These are phyloP conservation scores for Lophiotrema nucula DNA, from an alignment of 495 filamentous ascomycete species.

Conservation along the genomic window DNA sequence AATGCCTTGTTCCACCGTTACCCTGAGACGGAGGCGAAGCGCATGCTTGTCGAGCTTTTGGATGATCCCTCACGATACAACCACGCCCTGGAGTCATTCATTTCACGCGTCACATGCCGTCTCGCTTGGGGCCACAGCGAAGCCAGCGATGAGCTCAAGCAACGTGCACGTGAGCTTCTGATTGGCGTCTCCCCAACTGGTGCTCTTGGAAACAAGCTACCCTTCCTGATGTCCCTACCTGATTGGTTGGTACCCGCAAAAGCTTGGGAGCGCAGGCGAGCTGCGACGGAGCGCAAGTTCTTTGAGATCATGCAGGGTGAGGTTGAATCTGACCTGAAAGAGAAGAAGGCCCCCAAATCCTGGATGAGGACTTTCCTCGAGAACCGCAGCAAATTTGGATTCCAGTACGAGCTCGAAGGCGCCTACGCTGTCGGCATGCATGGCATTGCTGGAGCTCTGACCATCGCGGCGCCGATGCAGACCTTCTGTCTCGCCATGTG, in stretches of 20 bases:
- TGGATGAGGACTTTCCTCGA: slow-evolving; percentile 42
- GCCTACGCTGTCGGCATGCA: slow-evolving; percentile 44
- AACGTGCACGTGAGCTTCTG: slow-evolving; percentile 58
- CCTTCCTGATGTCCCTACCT: slow-evolving; percentile 40
- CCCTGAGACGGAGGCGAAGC: slow-evolving; percentile 54
- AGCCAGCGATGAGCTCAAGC: slow-evolving; percentile 48
- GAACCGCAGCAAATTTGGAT: slow-evolving; percentile 33
- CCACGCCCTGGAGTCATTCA: slow-evolving; percentile 59
- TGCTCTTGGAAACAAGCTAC: slow-evolving; percentile 51
- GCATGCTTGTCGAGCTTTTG: slow-evolving; percentile 49
- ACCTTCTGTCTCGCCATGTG: slow-evolving; percentile 60
- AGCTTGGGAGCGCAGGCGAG: slow-evolving; percentile 37
- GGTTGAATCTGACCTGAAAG: slow-evolving; percentile 33
- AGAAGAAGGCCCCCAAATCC: slow-evolving; percentile 34
- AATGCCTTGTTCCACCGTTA: slow-evolving; percentile 50
- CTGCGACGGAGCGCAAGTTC: slow-evolving; percentile 37
- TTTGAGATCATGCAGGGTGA: slow-evolving; percentile 40
- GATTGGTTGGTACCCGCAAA: slow-evolving; percentile 39
- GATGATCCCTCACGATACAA: slow-evolving; percentile 50
- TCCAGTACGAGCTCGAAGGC: slow-evolving; percentile 43
- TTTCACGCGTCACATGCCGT: slow-evolving; percentile 56
- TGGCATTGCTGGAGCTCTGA: slow-evolving; percentile 43
- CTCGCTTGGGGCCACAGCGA: slow-evolving; percentile 58
- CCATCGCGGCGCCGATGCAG: slow-evolving; percentile 53
- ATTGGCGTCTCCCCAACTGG: slow-evolving; percentile 58